Evolutionary conservation across 2,329 filamentous ascomycete species (phyloP), one percentile per base, ranked within the genome.

Genomic region (Xylariomycetidae sp.): DNA sequence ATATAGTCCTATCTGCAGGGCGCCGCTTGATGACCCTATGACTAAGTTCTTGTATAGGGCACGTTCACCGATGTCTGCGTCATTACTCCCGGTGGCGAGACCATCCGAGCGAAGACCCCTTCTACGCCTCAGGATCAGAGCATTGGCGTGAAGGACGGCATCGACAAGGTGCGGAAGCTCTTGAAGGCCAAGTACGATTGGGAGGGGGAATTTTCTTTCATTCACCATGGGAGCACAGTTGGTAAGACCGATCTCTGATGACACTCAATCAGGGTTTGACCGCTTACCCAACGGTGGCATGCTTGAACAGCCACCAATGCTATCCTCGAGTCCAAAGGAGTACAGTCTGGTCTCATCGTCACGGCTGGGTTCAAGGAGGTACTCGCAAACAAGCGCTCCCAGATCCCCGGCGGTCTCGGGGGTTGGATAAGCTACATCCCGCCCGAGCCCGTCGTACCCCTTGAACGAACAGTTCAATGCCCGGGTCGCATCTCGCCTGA

Each of bases 311-410:
- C 61, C 3, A 72, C 67, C 2, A 71, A 70, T 42, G 67, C 67
- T 4, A 63, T 71, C 14, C 55, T 71, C 3, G 67, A 72, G 42
- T 63, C 63, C 15, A 70, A 71, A 39, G 68, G 68, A 16, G 65
- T 62, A n/a, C 63, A 61, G 18, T 60, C 66, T 2, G 67, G 59
- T 1, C 52, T 71, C 2, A 52, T 72, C 18, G 64, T 70, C 9
- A 71, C 68, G 1, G 57, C 61, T 3, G 67, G 68, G 4, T 67
- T 70, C 50, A 70, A 69, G 40, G 67, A 70, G 42, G 61, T 71
- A 27, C 50, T 72, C 30, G 61, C 61, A 0, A 51, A 67, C 9
- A 54, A 67, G 7, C 55, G 68, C 16, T 69, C 64, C 14, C 67
- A 72, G 35, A 71, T 72, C n/a, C 67, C 68, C 1, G 69, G 69